phyloP scores from a whole-genome alignment of 2,329 filamentous ascomycete species.

The Blastomyces gilchristii region DNA sequence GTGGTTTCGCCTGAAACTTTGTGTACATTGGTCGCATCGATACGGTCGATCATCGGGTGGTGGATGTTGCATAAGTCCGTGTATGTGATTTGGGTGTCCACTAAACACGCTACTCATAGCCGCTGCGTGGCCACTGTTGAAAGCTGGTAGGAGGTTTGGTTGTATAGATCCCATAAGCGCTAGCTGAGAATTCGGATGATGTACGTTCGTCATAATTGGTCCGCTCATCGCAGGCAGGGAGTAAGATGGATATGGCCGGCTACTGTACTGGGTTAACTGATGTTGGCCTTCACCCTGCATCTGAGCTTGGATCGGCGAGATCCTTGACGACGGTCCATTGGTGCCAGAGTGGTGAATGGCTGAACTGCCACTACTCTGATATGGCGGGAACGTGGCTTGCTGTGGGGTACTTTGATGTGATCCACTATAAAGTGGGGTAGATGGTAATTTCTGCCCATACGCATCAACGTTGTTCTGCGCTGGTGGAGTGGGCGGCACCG shows the following conservation, averaged over 20 bases:
- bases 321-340: conserved; percentile 36
- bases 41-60: conserved; percentile 72
- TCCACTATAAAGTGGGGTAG: conserved; percentile 36
- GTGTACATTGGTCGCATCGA: conserved; percentile 84
- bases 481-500: conserved; percentile 30
- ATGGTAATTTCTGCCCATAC: conserved; percentile 42
- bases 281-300: conserved; percentile 28
- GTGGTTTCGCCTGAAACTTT: conserved; percentile 93
- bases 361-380: conserved; percentile 18
- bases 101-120: conserved; percentile 52
- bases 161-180: conserved; percentile 55
- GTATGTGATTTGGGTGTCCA: conserved; percentile 38
- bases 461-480: conserved; percentile 54
- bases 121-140: conserved; percentile 51
- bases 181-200: conserved; percentile 62
- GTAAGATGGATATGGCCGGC: conserved; percentile 42
- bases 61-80: conserved; percentile 43
- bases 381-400: conserved; percentile 35
- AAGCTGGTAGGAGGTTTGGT: conserved; percentile 46
- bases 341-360: conserved; percentile 29
- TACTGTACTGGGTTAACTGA: conserved; percentile 27
- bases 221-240: conserved; percentile 54
- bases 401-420: conserved; percentile 41
- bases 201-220: conserved; percentile 67
- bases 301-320: conserved; percentile 47